Conservation (phyloP, 2,329 filamentous ascomycete species). For the Diaporthe sp. region DNA sequence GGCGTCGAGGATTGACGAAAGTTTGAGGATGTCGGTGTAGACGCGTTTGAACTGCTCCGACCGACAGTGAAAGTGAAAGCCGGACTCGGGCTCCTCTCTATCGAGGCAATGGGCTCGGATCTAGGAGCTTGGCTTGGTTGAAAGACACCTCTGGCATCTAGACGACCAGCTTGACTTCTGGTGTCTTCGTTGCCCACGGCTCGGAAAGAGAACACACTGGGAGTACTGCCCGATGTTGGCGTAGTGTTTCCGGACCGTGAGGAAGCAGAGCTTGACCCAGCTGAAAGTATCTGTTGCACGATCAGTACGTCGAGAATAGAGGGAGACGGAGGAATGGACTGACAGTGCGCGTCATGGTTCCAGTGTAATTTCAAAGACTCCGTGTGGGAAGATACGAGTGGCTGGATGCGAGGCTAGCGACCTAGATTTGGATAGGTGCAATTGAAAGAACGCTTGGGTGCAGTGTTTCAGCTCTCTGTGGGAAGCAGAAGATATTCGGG, state of each 20-base stretch:
- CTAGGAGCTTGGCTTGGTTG: too few species aligned
- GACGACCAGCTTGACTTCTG: not conserved
- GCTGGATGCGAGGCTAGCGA: not conserved
- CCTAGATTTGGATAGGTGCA: not conserved
- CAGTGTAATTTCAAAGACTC: not conserved
- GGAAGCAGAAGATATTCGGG: not conserved
- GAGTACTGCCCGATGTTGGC: not conserved
- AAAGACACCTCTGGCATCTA: too few species aligned
- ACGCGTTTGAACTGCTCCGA: not conserved
- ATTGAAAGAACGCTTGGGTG: not conserved
- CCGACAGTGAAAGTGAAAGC: not conserved
- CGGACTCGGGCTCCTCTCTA: not conserved
- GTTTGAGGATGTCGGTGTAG: not conserved
- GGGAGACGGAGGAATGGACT: not conserved
- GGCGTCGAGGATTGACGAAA: not conserved
- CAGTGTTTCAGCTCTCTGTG: not conserved
- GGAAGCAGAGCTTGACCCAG: not conserved
- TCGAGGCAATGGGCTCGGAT: not conserved
- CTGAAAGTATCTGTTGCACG: not conserved
- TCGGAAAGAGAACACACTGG: not conserved
- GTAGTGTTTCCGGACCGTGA: not conserved
- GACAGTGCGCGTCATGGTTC: not conserved
- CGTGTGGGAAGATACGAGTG: not conserved
- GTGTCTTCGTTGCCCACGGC: too few species aligned
- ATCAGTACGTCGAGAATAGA: not conserved